phyloP scores from a whole-genome alignment of 495 filamentous ascomycete genomes.

The Bathelium albidoporum region DNA sequence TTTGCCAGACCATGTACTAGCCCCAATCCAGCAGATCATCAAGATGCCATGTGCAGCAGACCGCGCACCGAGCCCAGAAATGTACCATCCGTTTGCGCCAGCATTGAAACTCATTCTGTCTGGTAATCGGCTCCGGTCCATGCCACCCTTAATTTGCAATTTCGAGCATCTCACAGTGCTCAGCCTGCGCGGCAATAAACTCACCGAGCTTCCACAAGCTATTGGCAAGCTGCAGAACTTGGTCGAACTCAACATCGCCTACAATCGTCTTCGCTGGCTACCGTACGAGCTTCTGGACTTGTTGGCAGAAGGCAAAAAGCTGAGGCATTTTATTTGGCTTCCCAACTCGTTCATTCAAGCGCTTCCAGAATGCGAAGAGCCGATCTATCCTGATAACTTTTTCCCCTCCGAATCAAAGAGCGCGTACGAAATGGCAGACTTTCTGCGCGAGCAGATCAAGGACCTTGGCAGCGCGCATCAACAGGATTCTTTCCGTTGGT shows the following conservation, averaged over 20 bases:
- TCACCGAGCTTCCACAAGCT: slow-evolving; percentile 52
- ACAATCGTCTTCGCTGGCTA: slow-evolving; percentile 57
- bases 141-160: slow-evolving; percentile 44
- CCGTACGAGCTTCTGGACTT: slow-evolving; percentile 62
- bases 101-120: slow-evolving; percentile 54
- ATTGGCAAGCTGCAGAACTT: slow-evolving; percentile 57
- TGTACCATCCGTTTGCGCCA: slow-evolving; percentile 42
- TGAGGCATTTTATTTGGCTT: slow-evolving; percentile 36
- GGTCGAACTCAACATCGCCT: slow-evolving; percentile 56
- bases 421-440: too few species aligned
- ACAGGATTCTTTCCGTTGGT: too few species aligned
- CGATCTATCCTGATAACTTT: too few species aligned
- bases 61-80: slow-evolving; percentile 35
- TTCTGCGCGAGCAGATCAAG: too few species aligned
- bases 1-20: slow-evolving; percentile 37
- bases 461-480: too few species aligned
- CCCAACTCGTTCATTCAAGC: slow-evolving; percentile 39
- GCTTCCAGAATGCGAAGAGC: neutral
- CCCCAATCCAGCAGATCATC: slow-evolving; percentile 49
- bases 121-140: slow-evolving; percentile 44
- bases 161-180: slow-evolving; percentile 54
- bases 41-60: slow-evolving; percentile 34
- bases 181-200: slow-evolving; percentile 59
- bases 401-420: too few species aligned
- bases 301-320: slow-evolving; percentile 35